These are phyloP conservation scores for Fragaria ananassa DNA, from an alignment of 306 rosid genomes.

Conservation along the genomic window DNA sequence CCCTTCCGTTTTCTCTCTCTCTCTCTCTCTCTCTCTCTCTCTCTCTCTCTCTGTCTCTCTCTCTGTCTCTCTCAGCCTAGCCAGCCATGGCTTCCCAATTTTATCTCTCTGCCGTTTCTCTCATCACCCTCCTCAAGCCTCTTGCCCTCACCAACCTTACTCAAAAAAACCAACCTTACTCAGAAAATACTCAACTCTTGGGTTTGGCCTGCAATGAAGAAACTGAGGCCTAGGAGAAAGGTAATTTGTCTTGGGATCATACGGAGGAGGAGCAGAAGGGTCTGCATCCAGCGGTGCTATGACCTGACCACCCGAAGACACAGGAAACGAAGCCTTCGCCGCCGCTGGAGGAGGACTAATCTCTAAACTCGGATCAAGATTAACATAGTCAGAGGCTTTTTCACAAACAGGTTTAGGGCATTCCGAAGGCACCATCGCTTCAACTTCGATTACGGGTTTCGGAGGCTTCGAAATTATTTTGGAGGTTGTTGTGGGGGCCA, in stretches of 20 bases:
- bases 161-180: slow-evolving; percentile 31
- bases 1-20: too few relatives aligned
- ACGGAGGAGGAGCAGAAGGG: slow-evolving; percentile 56
- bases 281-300: slow-evolving; percentile 60
- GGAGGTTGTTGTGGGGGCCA: slow-evolving; percentile 3
- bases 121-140: slow-evolving; percentile 35
- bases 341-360: slow-evolving; percentile 64
- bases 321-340: slow-evolving; percentile 18
- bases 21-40: too few relatives aligned
- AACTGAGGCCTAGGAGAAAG: slow-evolving; percentile 84
- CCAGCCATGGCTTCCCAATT: too few relatives aligned
- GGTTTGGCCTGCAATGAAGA: slow-evolving; percentile 68
- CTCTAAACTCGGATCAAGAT: slow-evolving; percentile 65
- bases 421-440: slow-evolving; percentile 2
- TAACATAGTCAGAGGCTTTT: slow-evolving; percentile 40
- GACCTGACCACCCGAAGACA: slow-evolving; percentile 13
- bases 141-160: slow-evolving; percentile 30
- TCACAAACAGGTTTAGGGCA: slow-evolving; percentile 17
- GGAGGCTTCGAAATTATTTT: slow-evolving; percentile 23
- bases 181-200: slow-evolving; percentile 40
- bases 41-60: too few relatives aligned
- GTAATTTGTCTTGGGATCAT: slow-evolving; percentile 77
- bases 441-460: slow-evolving; percentile 18
- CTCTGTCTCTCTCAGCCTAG: too few relatives aligned
- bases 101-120: too few relatives aligned